Conservation (phyloP, 495 filamentous ascomycete species). For the Chaetomium fimeti region DNA sequence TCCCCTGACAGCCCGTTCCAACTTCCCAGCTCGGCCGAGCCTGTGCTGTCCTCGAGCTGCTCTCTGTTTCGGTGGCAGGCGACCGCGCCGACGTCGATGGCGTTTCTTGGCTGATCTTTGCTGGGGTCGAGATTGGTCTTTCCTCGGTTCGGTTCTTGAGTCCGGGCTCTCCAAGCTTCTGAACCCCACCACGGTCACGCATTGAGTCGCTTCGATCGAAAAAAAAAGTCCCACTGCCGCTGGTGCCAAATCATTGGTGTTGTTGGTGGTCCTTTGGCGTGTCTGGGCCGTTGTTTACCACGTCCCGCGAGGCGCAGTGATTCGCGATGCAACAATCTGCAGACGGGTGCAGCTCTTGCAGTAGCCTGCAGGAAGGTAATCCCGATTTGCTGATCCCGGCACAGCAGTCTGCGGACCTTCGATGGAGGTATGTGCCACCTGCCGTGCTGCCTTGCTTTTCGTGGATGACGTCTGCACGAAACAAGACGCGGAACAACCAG, state of each 20-base stretch:
- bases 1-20: slow-evolving; percentile 24
- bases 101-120: slow-evolving; percentile 17
- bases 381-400: slow-evolving; percentile 6
- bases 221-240: neutral
- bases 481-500: neutral
- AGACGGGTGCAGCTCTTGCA: neutral
- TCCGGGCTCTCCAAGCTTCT: neutral
- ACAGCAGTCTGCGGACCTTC: neutral
- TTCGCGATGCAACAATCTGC: neutral
- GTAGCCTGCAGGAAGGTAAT: slow-evolving; percentile 2
- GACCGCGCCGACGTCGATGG: slow-evolving; percentile 24
- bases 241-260: neutral
- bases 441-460: neutral
- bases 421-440: no score
- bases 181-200: neutral
- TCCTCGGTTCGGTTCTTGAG: neutral
- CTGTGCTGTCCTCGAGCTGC: neutral
- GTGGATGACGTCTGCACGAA: slow-evolving; percentile 11
- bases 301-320: slow-evolving; percentile 3
- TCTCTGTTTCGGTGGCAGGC: slow-evolving; percentile 6
- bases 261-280: neutral
- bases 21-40: slow-evolving; percentile 24
- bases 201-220: neutral
- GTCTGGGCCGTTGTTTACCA: slow-evolving; percentile 3
- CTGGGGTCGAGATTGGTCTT: neutral